These are phyloP conservation scores for Hirschfeldia incana DNA, from an alignment of 345 rosid genomes.

Conservation along the genomic window DNA sequence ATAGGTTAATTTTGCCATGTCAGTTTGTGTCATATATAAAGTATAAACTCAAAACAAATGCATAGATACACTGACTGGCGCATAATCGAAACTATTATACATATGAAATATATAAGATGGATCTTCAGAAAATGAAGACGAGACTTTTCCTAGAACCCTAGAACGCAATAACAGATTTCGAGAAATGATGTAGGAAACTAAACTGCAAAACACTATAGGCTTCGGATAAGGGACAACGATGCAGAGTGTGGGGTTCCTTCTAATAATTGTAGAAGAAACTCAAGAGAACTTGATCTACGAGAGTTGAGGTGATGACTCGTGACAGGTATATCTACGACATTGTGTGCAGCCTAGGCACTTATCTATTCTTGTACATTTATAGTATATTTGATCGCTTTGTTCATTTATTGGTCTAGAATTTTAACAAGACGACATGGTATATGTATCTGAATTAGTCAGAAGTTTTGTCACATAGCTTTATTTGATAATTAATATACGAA, in stretches of 20 bases:
- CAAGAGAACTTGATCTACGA: slow-evolving; percentile 19
- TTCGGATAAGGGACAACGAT: slow-evolving; percentile 32
- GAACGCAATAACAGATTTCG: slow-evolving; percentile 26
- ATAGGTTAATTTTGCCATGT: not conserved
- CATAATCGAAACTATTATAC: not conserved
- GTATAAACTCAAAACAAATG: not conserved
- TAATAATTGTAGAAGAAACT: slow-evolving; percentile 36
- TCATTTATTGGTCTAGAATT: not conserved
- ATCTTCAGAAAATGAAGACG: not conserved
- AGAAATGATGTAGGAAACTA: slow-evolving; percentile 28
- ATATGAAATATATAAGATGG: not conserved
- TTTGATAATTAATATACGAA: not conserved
- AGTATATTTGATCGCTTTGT: slow-evolving; percentile 8
- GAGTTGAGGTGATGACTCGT: slow-evolving; percentile 31
- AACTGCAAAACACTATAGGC: slow-evolving; percentile 9
- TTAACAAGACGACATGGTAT: slow-evolving; percentile 9
- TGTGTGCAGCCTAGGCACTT: slow-evolving; percentile 25
- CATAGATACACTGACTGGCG: not conserved
- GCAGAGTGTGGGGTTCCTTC: slow-evolving; percentile 37
- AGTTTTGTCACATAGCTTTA: not conserved
- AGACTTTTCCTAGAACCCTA: slow-evolving; percentile 14
- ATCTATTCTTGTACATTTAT: slow-evolving; percentile 10
- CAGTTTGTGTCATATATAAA: not conserved
- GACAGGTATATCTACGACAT: slow-evolving; percentile 16
- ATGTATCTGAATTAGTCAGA: not conserved